Percentiles rank a stretch among this genome's conserved stretches.
Conservation (phyloP, 176 grass and related monocot genomes). For the Oropetium thomaeum region DNA sequence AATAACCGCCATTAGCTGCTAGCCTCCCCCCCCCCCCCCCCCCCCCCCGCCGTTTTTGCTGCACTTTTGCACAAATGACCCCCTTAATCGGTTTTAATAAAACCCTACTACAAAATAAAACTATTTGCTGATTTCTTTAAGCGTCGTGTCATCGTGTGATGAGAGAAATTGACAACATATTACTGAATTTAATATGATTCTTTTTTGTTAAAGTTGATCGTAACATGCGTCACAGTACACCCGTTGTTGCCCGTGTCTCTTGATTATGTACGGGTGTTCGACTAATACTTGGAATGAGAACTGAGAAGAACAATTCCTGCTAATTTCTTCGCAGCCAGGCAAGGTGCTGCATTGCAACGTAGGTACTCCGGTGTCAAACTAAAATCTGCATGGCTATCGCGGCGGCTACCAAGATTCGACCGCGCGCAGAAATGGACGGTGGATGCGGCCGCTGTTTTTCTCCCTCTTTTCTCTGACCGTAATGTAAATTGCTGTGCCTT, state of each 20-base stretch:
- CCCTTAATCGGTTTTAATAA: not conserved
- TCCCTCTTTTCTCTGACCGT: not conserved
- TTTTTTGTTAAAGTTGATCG: no score
- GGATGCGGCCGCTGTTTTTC: not conserved
- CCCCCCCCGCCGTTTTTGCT: slow-evolving; percentile 10
- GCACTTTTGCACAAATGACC: not conserved
- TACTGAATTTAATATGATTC: no score
- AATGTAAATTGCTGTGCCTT: not conserved
- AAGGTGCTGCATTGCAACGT: not conserved
- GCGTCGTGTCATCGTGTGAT: no score
- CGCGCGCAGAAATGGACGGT: not conserved
- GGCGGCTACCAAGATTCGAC: not conserved
- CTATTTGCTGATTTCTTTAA: not conserved
- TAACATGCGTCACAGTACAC: no score
- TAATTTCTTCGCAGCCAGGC: not conserved
- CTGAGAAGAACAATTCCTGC: no score
- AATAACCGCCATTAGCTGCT: slow-evolving; percentile 29
- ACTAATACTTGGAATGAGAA: no score
- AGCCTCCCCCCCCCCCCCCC: slow-evolving; percentile 28
- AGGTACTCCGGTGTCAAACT: not conserved
- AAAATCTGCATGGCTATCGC: no score
- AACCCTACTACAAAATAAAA: not conserved
- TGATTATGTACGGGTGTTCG: no score
- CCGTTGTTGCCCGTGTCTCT: no score
- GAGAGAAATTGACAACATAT: no score